Conservation (phyloP, 352 stramenopile species). For the Phytophthora pistaciae region DNA sequence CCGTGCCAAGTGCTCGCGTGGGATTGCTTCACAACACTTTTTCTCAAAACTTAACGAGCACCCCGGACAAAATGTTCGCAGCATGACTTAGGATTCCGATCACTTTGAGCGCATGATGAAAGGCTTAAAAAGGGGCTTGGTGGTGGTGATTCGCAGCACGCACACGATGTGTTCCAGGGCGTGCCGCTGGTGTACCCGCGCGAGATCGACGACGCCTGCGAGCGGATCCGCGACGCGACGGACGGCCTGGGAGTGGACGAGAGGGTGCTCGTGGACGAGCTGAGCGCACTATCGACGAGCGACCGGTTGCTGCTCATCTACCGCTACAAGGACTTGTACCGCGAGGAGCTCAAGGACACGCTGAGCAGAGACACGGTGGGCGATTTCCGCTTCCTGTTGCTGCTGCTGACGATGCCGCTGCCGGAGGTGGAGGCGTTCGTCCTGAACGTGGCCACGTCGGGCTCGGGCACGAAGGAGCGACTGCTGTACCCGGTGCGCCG, state of each 20-base stretch:
- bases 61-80: no score
- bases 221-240: constrained; percentile 67
- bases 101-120: no score
- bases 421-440: constrained; percentile 77
- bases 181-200: constrained; percentile 45
- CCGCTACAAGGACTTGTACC: constrained; percentile 77
- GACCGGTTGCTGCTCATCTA: constrained; percentile 69
- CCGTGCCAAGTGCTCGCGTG: no score
- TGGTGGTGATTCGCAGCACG: no score
- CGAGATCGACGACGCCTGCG: constrained; percentile 64
- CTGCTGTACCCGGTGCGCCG: constrained; percentile 73
- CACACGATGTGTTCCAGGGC: constrained; percentile 46
- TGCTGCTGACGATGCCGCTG: constrained; percentile 69
- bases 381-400: constrained; percentile 65
- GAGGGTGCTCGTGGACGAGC: constrained; percentile 56
- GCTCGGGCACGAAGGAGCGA: constrained; percentile 66
- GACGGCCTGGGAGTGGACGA: constrained; percentile 81
- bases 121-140: no score
- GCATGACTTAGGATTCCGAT: no score
- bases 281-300: constrained; percentile 53
- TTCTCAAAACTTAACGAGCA: no score
- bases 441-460: constrained; percentile 61
- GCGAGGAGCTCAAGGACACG: constrained; percentile 63
- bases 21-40: no score
- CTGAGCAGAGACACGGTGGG: constrained; percentile 73